Evolutionary conservation across 1,284 basidiomycete genomes (phyloP), one percentile per base, ranked within the genome.

Genomic region (Polyporus tsugae): DNA sequence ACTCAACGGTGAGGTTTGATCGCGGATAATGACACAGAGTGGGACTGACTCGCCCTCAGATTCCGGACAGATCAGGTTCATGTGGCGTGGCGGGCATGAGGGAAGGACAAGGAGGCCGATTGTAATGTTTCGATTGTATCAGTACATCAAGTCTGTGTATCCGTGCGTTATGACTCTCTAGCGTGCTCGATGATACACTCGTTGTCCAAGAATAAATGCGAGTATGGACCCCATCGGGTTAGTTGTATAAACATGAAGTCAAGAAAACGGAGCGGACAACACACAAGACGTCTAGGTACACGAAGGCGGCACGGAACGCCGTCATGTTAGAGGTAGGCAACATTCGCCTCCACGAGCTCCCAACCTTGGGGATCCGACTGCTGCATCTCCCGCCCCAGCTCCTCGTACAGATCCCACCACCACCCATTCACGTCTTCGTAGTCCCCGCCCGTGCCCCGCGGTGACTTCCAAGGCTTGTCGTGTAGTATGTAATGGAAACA

Each of bases 11-110:
- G 53, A 61, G 67, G 46, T 53, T 49, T 7, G 38, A 4, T 13
- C 29, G 4, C 36, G 33, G 62, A 64, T 70, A 13, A 11, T 35
- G 17, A n/a, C 36, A 41, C 29, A 25, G 49, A 25, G 36, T 75
- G 59, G 44, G 67, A 58, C 60, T 60, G 29, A n/a, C 3, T 15
- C 25, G 64, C 13, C 70, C 66, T 25, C 69, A 97, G 95, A 78
- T 98, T 93, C 82, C 87, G 96, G 67, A 98, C 96, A 5, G 96
- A 98, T 76, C 90, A 97, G 76, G 95, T 97, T 1, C 88, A 94
- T 76, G 91, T 97, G 39, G 85, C 94, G 19, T 98, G 96, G 96
- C 85, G 95, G 75, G 82, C 83, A 66, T 93, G 77, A 70, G 41
- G 36, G 35, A n/a, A 38, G 39, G 38, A 9, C 44, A 62, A 17